phyloP scores from a whole-genome alignment of 805 yeast species.

The Isabelozyma rhagii region DNA sequence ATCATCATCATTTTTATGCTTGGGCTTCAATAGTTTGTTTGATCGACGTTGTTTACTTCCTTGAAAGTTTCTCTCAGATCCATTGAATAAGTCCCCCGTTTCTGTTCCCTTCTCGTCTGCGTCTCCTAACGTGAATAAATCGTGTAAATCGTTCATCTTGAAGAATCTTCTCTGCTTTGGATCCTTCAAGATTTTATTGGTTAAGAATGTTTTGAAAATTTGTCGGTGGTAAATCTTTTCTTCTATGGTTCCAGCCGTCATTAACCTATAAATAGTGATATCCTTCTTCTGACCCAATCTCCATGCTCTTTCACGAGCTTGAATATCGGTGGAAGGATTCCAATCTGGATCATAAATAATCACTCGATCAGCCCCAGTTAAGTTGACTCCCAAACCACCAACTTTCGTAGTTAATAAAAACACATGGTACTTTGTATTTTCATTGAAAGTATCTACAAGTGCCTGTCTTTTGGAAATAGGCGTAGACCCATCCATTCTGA shows the following conservation, averaged over 20 bases:
- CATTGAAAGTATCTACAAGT: slow-evolving; percentile 79
- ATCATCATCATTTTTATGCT: slow-evolving; percentile 56
- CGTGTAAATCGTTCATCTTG: slow-evolving; percentile 88
- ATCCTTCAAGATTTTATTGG: slow-evolving; percentile 90
- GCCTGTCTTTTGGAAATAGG: slow-evolving; percentile 72
- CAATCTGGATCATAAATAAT: slow-evolving; percentile 96
- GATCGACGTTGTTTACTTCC: slow-evolving; percentile 33
- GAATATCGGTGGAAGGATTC: slow-evolving; percentile 97
- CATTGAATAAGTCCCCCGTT: slow-evolving; percentile 61
- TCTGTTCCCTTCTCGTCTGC: slow-evolving; percentile 64
- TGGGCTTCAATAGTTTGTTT: slow-evolving; percentile 20
- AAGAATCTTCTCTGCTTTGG: slow-evolving; percentile 93
- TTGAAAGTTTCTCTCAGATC: slow-evolving; percentile 37
- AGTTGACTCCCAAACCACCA: slow-evolving; percentile 91
- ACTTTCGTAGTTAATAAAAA: slow-evolving; percentile 90
- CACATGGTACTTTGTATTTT: slow-evolving; percentile 51
- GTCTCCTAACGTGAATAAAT: slow-evolving; percentile 81
- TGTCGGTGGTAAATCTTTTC: slow-evolving; percentile 97
- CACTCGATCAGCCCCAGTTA: slow-evolving; percentile 93
- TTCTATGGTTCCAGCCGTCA: slow-evolving; percentile 94
- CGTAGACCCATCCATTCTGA: slow-evolving; percentile 95
- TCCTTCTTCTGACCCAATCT: slow-evolving; percentile 91
- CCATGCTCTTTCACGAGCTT: slow-evolving; percentile 97
- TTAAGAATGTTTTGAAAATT: slow-evolving; percentile 89
- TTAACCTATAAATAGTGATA: slow-evolving; percentile 83